Evolutionary conservation across 331 rosid genomes (phyloP), one percentile per base, ranked within the genome.

Genomic region (Acacia concinna): DNA sequence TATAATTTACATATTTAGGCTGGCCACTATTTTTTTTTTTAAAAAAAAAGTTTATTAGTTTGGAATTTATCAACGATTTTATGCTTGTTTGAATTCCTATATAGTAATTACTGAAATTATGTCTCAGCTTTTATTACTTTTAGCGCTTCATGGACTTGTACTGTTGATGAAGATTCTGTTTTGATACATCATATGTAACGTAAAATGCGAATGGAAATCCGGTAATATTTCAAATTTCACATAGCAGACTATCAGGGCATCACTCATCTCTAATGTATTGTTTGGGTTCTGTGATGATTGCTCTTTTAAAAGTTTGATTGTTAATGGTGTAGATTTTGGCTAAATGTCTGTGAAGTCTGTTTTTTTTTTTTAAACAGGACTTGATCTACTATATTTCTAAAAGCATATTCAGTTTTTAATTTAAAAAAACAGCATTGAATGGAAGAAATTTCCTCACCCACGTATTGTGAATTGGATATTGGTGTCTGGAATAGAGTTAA

Each of bases 221-320:
- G 84, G 57, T 70, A 43, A 54, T 71, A 41, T 71, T 68, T 40
- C 66, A 71, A 51, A 52, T 18, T 54, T 49, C 28, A 43, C 66
- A 25, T 46, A 21, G 57, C 73, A 27, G 28, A 37, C 65, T 71
- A 59, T 62, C 8, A 32, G 59, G 78, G 47, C 67, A 51, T 54
- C n/a, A 35, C 30, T 32, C 46, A 17, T 35, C 28, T 74, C 46
- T 23, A 31, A 31, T 27, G 27, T 20, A 27, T 32, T 21, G 0
- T 43, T 43, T 43, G 35, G 41, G 31, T 67, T 23, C 13, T 17
- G 62, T 64, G 40, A 41, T 68, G 49, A 35, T 69, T 79, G 52
- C 11, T 37, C 44, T 80, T 35, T 10, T 37, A 14, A 68, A 31
- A 41, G 27, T 41, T 23, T 68, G 54, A 23, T 21, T 40, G 49